Evolutionary conservation across 2,329 filamentous ascomycete genomes (phyloP), one percentile per base, ranked within the genome.

Genomic region (Aureobasidium melanogenum): DNA sequence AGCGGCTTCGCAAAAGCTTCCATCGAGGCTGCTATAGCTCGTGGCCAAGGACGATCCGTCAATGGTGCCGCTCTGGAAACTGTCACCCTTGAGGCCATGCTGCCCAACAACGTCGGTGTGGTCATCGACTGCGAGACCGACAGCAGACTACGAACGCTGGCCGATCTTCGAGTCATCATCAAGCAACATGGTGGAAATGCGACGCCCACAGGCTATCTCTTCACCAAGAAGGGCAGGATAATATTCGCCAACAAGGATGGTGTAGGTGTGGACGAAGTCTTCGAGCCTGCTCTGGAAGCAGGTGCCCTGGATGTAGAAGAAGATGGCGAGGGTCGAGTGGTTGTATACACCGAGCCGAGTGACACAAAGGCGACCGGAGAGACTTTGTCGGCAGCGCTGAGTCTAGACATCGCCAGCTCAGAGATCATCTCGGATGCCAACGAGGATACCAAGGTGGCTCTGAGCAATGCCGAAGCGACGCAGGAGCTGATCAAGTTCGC

Each of bases 61-160:
- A 83, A 82, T 5, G 94, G 94, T 58, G 82, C 83, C 17, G 80
- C 84, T 15, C 83, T 97, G n/a, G 92, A 97, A 71, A 79, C 77
- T 36, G 74, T 94, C 56, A 88, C 85, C 0, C 80, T 96, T 56
- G 93, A 97, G 77, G 86, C 86, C 28, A 88, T 97, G 66, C 76
- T 95, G 63, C 88, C 89, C 2, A 84, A 87, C 2, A 85, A 82
- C 2, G 78, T 87, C 17, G 91, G 89, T 12, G 79, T 93, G 6
- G 86, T 97, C 12, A 83, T 96, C 69, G 91, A 97, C 68, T 85
- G 88, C 68, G 88, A 94, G 73, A 93, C 91, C 5, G 92, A 96
- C 68, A 91, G 84, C 73, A 91, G 88, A 72, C 79, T 81, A 43
- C 84, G 89, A 34, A 84, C 86, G 8, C 73, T 96, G 50, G 84